Percentiles rank a stretch among this genome's conserved stretches.
Conservation (phyloP, 331 rosid species). For the Malus hybrid region DNA sequence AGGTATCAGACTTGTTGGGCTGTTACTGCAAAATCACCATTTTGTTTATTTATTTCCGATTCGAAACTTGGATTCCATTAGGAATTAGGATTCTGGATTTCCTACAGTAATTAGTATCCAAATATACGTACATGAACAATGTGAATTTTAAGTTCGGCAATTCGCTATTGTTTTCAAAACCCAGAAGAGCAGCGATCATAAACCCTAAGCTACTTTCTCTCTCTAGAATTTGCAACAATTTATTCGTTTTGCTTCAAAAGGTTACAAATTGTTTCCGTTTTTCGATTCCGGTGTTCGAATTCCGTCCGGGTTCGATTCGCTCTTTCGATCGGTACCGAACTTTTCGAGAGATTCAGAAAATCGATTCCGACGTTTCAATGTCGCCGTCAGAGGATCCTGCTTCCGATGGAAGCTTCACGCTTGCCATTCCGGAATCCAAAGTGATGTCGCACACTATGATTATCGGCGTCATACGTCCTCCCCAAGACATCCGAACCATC, state of each 20-base stretch:
- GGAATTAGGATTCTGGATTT: background rate
- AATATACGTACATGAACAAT: too few species aligned
- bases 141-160: too few species aligned
- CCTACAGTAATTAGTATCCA: background rate
- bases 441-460: conserved; percentile 66
- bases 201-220: too few species aligned
- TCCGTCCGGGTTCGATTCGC: background rate
- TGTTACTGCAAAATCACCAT: too few species aligned
- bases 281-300: background rate
- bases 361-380: background rate
- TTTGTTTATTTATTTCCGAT: background rate
- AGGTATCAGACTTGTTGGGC: background rate
- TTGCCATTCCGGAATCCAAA: conserved; percentile 39
- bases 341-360: too few species aligned
- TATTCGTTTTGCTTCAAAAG: background rate
- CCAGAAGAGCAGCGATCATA: too few species aligned
- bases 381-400: conserved; percentile 69
- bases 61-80: background rate
- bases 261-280: background rate
- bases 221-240: too few species aligned
- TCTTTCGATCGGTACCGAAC: background rate
- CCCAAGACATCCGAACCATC: conserved; percentile 73
- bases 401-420: conserved; percentile 57
- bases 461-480: conserved; percentile 91
- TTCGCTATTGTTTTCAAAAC: too few species aligned